These are phyloP conservation scores for Fusarium fujikuroi DNA, from an alignment of 2,329 filamentous ascomycete genomes.

Conservation along the genomic window DNA sequence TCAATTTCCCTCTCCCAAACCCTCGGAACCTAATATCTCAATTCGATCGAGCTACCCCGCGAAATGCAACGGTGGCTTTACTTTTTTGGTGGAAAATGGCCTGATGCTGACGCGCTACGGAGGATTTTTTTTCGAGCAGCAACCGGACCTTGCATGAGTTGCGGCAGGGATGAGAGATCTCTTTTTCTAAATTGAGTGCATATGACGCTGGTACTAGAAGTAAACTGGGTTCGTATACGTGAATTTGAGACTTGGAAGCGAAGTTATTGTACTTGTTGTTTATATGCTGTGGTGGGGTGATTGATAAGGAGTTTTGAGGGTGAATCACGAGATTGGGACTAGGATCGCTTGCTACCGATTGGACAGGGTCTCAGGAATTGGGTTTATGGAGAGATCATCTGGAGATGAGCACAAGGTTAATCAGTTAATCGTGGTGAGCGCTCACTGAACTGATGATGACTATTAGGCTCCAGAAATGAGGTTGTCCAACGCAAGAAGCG, in stretches of 20 bases:
- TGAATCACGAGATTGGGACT: conserved; percentile 16
- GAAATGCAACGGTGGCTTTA: conserved; percentile 43
- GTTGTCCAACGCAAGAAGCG: background rate
- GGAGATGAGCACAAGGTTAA: background rate
- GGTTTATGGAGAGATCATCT: background rate
- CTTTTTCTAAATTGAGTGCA: background rate
- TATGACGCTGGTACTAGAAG: background rate
- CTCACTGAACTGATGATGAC: background rate
- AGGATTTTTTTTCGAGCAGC: background rate
- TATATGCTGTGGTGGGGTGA: conserved; percentile 25
- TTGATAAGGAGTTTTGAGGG: conserved; percentile 18
- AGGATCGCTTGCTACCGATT: background rate
- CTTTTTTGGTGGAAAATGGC: conserved; percentile 36
- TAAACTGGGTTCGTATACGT: accelerated
- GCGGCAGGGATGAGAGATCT: background rate
- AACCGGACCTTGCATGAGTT: conserved; percentile 23
- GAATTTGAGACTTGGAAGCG: background rate
- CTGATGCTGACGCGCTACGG: conserved; percentile 38
- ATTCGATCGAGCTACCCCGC: conserved; percentile 36
- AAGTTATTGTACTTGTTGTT: background rate
- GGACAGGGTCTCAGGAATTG: background rate
- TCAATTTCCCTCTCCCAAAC: conserved; percentile 5
- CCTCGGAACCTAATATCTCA: background rate
- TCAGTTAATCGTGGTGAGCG: background rate
- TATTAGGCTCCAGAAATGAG: background rate